These are phyloP conservation scores for Yamadazyma ubonensis DNA, from an alignment of 805 yeast species.

Conservation along the genomic window DNA sequence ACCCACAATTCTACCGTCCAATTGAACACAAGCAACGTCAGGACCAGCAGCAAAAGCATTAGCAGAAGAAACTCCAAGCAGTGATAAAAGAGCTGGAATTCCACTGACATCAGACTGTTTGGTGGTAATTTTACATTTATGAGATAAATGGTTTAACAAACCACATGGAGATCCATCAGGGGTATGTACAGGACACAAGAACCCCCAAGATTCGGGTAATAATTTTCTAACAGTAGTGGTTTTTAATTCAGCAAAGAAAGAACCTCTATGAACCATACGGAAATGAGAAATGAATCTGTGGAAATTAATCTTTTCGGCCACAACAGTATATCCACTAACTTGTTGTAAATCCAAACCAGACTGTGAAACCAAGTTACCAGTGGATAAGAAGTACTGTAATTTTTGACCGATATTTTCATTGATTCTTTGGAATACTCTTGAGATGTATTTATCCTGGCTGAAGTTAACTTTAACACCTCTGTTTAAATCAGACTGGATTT, in stretches of 20 bases:
- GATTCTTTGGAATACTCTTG: constrained; percentile 70
- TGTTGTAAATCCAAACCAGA: constrained; percentile 98
- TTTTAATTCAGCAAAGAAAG: constrained; percentile 96
- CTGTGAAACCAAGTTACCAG: constrained; percentile 96
- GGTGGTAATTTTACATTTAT: constrained; percentile 88
- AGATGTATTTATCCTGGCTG: constrained; percentile 78
- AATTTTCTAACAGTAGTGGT: constrained; percentile 96
- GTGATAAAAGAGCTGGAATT: constrained; percentile 63
- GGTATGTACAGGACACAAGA: constrained; percentile 97
- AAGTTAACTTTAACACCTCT: constrained; percentile 83
- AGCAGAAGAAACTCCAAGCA: constrained; percentile 80
- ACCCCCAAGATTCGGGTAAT: constrained; percentile 98
- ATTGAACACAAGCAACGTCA: constrained; percentile 80
- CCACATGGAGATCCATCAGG: constrained; percentile 99
- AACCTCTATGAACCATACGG: constrained; percentile 99
- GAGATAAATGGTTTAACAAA: constrained; percentile 91
- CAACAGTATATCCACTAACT: constrained; percentile 96
- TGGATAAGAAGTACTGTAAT: constrained; percentile 88
- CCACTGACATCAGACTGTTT: constrained; percentile 67
- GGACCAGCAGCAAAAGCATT: constrained; percentile 87
- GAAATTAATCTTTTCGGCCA: constrained; percentile 97
- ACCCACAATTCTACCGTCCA: constrained; percentile 90
- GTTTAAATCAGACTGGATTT: constrained; percentile 74
- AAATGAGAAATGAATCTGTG: constrained; percentile 97
- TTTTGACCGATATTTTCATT: constrained; percentile 95